These are phyloP conservation scores for Fusarium robinianum DNA, from an alignment of 2,329 filamentous ascomycete species.

Conservation along the genomic window DNA sequence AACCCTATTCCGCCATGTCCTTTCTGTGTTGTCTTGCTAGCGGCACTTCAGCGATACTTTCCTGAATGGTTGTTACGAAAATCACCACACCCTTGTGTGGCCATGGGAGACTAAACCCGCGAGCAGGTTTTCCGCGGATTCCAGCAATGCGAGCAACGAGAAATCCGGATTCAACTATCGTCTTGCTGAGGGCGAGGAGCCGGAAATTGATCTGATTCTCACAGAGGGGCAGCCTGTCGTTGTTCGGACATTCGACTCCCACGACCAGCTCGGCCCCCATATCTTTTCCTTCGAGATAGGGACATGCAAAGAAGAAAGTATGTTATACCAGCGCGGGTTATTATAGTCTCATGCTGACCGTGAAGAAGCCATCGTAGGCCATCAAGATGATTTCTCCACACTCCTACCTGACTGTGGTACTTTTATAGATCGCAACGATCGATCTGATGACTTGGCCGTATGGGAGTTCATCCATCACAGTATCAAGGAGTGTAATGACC, in stretches of 20 bases:
- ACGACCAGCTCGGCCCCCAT: not conserved
- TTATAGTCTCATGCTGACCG: not conserved
- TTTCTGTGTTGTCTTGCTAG: not conserved
- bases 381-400: not conserved
- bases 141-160: not conserved
- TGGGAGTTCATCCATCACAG: constrained; percentile 1
- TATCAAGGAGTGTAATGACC: not conserved
- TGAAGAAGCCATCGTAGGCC: not conserved
- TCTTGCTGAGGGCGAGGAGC: not conserved
- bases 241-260: not conserved
- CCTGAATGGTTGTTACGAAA: constrained; percentile 5
- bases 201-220: not conserved
- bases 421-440: not conserved
- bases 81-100: not conserved
- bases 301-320: not conserved
- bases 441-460: not conserved
- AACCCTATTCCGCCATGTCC: not conserved
- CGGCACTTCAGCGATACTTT: not conserved
- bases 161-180: not conserved
- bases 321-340: no score
- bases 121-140: not conserved
- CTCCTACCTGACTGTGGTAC: not conserved
- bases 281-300: not conserved
- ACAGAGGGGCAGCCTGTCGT: not conserved
- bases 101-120: not conserved